These are phyloP conservation scores for Penicillium sp. DNA, from an alignment of 2,329 filamentous ascomycete genomes.

Conservation along the genomic window DNA sequence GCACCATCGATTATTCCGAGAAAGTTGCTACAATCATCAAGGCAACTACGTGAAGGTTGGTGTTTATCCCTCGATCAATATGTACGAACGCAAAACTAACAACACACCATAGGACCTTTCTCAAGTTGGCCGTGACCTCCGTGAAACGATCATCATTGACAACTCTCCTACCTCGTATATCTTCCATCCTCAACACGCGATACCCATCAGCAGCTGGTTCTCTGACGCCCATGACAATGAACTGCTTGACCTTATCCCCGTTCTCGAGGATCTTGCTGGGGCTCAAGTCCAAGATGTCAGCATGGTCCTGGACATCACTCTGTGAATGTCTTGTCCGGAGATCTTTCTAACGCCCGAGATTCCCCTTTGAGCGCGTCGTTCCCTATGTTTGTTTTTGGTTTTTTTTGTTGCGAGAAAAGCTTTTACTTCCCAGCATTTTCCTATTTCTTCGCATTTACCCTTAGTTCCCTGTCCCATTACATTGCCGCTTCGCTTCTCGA, in stretches of 20 bases:
- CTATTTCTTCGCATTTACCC: constrained; percentile 5
- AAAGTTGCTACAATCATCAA: constrained; percentile 99
- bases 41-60: constrained; percentile 92
- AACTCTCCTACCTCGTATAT: constrained; percentile 99
- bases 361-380: constrained; percentile 28
- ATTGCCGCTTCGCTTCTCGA: constrained; percentile 15
- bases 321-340: constrained; percentile 47
- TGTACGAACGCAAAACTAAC: not conserved
- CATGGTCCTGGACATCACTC: constrained; percentile 86
- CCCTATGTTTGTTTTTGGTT: constrained; percentile 17
- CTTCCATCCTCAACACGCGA: constrained; percentile 97
- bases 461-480: constrained; percentile 1
- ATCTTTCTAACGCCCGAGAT: constrained; percentile 29
- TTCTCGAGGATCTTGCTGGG: constrained; percentile 93
- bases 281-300: constrained; percentile 91
- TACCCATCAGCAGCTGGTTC: constrained; percentile 99
- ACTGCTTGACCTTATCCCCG: constrained; percentile 92
- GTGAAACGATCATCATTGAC: constrained; percentile 99
- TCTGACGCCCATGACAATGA: constrained; percentile 99
- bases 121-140: constrained; percentile 90
- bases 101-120: constrained; percentile 71
- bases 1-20: constrained; percentile 92
- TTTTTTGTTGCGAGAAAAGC: constrained; percentile 23
- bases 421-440: constrained; percentile 15
- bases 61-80: not conserved